These are phyloP conservation scores for Mycena haematopus DNA, from an alignment of 768 basidiomycete genomes.

Conservation along the genomic window DNA sequence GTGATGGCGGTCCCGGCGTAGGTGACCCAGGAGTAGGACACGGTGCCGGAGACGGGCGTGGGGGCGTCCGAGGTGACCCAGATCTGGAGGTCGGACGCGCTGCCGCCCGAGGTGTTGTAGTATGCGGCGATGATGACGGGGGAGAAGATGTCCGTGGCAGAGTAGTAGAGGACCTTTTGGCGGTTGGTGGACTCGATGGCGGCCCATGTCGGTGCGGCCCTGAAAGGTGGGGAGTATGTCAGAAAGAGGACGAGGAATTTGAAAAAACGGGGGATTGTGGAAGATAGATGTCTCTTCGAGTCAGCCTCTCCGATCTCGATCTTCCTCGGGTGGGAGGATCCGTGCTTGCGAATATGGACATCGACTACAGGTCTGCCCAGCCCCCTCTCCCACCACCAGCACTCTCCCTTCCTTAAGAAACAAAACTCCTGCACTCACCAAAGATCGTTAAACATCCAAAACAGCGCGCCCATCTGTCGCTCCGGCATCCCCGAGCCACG, in stretches of 20 bases:
- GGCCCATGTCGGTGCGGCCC: conserved; percentile 24
- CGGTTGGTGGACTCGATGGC: conserved; percentile 21
- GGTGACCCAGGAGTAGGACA: conserved; percentile 17
- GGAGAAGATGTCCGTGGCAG: conserved; percentile 21
- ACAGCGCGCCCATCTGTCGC: conserved; percentile 22
- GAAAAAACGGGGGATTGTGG: no score
- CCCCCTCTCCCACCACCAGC: no score
- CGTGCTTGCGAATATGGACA: no score
- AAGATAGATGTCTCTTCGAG: no score
- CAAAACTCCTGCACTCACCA: conserved; percentile 10
- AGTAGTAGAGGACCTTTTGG: conserved; percentile 25
- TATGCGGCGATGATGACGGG: conserved; percentile 23
- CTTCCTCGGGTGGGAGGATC: no score
- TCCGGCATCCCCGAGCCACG: conserved; percentile 19
- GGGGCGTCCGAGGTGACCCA: conserved; percentile 23
- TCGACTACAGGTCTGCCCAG: no score
- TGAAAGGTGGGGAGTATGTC: not conserved
- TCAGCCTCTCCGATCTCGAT: no score
- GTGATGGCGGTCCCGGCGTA: conserved; percentile 4
- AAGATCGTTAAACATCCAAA: conserved; percentile 24
- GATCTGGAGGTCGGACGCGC: conserved; percentile 18
- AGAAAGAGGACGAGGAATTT: not conserved
- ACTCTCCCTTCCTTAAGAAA: not conserved
- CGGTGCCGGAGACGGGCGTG: not conserved
- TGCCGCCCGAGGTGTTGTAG: conserved; percentile 11